Evolutionary conservation across 495 filamentous ascomycete species (phyloP), one percentile per base, ranked within the genome.

Genomic region (Geoglossum glabrum): DNA sequence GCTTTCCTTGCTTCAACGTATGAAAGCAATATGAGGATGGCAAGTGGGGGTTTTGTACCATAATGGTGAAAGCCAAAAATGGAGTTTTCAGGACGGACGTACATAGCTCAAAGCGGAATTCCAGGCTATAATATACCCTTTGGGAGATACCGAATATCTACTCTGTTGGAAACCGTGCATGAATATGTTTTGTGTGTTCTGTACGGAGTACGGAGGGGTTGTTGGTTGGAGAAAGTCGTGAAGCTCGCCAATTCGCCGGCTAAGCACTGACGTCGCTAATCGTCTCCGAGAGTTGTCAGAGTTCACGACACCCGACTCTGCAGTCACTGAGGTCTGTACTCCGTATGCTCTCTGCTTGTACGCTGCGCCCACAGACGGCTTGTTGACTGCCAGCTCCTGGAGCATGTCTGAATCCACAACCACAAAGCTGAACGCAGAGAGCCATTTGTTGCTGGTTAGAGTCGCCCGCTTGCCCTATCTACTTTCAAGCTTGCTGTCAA

Each of bases 341-440:
- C n/a, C 23, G 40, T 45, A 45, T 10, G n/a, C 13, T 15, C 36
- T 8, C 2, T 40, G 17, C 40, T 45, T 21, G 3, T 19, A 21
- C n/a, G 19, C 17, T 4, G 17, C 23, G 17, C 23, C 9, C 23
- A 21, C n/a, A 21, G 19, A 3, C n/a, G 19, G 23, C 26, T 52
- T 50, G 6, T 27, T 31, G 49, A 3, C 23, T 28, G 23, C 17
- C 1, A 4, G 4, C 23, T 45, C 17, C n/a, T 9, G 26, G 19
- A 64, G 45, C 58, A 72, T 72, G 70, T 67, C 68, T 2, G 68
- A 71, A 60, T 63, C 64, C 60, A 64, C 78, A 19, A 79, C 76
- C 15, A 84, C 74, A 40, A 83, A 85, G 71, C 76, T 89, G 57
- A 84, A 87, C 66, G 73, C 83, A 10, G 84, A 87, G 68, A 78